A percentile compares a stretch with the other conserved stretches of the same genome.
These are phyloP conservation scores for Tetradesmus lagerheimii DNA, from an alignment of 139 green algal species.

Conservation along the genomic window DNA sequence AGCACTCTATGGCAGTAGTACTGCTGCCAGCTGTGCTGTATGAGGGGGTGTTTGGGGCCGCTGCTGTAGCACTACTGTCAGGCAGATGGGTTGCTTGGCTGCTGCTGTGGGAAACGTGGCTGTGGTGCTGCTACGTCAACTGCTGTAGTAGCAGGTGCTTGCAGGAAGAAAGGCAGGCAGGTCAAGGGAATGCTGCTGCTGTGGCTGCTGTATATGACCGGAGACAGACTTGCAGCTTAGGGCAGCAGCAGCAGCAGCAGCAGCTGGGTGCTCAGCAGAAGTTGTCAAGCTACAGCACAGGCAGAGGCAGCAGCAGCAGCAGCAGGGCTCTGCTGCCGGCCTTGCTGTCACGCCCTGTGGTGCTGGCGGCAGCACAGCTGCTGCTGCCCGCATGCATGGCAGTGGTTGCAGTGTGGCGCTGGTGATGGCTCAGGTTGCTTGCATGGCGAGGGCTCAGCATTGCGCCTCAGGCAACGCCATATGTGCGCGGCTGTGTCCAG, in stretches of 20 bases:
- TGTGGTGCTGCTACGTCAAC: conserved; percentile 6
- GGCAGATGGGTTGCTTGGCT: conserved; percentile 3
- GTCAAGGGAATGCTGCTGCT: neutral
- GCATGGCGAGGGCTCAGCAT: no score
- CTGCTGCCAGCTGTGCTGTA: conserved; percentile 7
- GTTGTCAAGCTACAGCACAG: neutral
- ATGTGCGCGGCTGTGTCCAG: no score
- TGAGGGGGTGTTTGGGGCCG: neutral
- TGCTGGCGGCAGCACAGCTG: neutral
- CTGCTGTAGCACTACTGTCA: neutral
- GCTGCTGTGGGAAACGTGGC: conserved; percentile 14
- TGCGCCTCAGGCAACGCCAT: no score
- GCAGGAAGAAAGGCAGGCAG: neutral
- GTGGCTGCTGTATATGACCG: neutral
- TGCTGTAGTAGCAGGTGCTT: neutral
- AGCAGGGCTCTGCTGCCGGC: neutral
- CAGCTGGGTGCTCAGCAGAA: neutral
- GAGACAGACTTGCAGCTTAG: neutral
- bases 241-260: neutral
- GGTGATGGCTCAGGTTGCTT: no score
- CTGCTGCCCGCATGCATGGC: neutral
- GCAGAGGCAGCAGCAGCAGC: neutral
- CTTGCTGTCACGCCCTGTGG: no score
- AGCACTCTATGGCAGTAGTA: neutral
- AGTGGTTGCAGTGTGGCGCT: neutral